A percentile compares a stretch with the other conserved stretches of the same genome.
Evolutionary conservation across 257 asterid genomes (phyloP).

Genomic region (Fraxinus cuspidata): DNA sequence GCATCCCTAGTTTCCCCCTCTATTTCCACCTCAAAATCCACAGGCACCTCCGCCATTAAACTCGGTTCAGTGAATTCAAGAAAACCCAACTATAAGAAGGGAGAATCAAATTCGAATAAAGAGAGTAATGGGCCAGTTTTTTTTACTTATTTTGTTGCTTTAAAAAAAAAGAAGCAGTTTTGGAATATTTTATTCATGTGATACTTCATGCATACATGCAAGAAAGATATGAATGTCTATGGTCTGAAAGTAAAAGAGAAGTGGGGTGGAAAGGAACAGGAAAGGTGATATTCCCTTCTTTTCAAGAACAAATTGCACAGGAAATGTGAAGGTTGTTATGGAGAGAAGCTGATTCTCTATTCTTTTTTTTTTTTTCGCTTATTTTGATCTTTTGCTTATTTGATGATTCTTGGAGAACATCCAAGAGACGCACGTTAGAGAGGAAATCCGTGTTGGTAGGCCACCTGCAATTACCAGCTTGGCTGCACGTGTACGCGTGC

Average conservation of each 20-base stretch:
- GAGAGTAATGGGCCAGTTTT: slow-evolving; percentile 5
- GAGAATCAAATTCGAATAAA: neutral
- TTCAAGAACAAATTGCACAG: neutral
- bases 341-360: slow-evolving; percentile 28
- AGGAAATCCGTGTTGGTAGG: slow-evolving; percentile 27
- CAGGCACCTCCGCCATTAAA: slow-evolving; percentile 42
- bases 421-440: slow-evolving; percentile 20
- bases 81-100: neutral
- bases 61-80: slow-evolving; percentile 11
- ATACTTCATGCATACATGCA: neutral
- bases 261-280: slow-evolving; percentile 24
- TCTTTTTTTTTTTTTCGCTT: neutral
- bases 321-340: neutral
- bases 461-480: slow-evolving; percentile 32
- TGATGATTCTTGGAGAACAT: slow-evolving; percentile 6
- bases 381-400: neutral
- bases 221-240: slow-evolving; percentile 43
- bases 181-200: neutral
- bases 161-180: neutral
- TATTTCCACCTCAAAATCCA: slow-evolving; percentile 39
- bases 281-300: neutral
- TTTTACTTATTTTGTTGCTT: neutral
- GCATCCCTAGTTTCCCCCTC: slow-evolving; percentile 36
- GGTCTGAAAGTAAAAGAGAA: slow-evolving; percentile 16
- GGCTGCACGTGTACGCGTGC: slow-evolving; percentile 21